Conservation (phyloP, 1,284 basidiomycete genomes). For the Trichosporon inkin region DNA sequence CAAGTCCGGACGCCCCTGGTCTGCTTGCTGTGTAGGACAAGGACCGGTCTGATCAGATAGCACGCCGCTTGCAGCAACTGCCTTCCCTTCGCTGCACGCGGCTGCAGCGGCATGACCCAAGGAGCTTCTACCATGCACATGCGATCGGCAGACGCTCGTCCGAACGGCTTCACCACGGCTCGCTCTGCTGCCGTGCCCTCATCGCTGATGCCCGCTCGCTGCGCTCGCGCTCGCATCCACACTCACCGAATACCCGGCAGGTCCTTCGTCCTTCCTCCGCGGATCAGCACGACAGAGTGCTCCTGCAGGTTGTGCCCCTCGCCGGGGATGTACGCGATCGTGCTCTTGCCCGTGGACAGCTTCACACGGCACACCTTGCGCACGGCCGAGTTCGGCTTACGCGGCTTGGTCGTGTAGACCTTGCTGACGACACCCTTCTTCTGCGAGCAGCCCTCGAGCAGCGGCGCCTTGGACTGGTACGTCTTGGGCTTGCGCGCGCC, state of each 20-base stretch:
- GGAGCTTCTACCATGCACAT: too few species aligned
- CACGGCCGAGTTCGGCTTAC: conserved; percentile 98
- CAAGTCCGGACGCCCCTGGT: too few species aligned
- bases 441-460: conserved; percentile 73
- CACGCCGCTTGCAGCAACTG: too few species aligned
- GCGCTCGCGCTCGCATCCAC: neutral
- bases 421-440: conserved; percentile 84
- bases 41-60: too few species aligned
- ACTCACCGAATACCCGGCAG: conserved; percentile 88
- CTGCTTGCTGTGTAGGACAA: too few species aligned
- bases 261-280: conserved; percentile 95
- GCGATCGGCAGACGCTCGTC: too few species aligned
- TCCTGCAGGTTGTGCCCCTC: conserved; percentile 99
- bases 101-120: too few species aligned
- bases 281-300: conserved; percentile 88
- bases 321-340: conserved; percentile 93
- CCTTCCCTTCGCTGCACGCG: too few species aligned
- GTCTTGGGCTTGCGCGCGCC: conserved; percentile 45
- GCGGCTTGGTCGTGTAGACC: conserved; percentile 81
- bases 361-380: conserved; percentile 95
- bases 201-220: too few species aligned
- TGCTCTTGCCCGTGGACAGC: conserved; percentile 79
- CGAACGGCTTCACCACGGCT: too few species aligned
- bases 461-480: conserved; percentile 62
- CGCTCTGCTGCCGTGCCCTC: too few species aligned